Base-by-base conservation (phyloP, 2,329 filamentous ascomycete genomes). In the Venturia asperata region DNA sequence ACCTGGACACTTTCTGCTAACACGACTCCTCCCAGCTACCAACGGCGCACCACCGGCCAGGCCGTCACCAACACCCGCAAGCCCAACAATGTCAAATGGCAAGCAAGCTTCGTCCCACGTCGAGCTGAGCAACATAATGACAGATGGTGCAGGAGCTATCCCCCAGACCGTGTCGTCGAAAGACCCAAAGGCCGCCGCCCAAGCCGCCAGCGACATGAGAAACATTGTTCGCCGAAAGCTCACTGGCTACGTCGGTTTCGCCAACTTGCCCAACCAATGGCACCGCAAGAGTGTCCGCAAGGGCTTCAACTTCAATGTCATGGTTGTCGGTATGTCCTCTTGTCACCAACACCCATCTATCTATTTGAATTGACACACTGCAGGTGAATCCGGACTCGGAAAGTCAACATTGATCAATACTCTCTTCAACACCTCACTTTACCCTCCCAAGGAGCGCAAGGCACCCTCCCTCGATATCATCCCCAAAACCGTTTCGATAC, bases 291-390 rank as follows among this genome's bases (percentile, higher is more conserved):
- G 92, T 86, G 94, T 99, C 74, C 91, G 94, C 77, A 99, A 99
- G 81, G 94, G 94, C 68, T 99, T 99, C 86, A 99, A 97, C 86
- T 99, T 99, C 85, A 99, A 99, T 77, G 94, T 99, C 72, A 99
- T 99, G 94, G 94, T 99, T 79, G 94, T 99, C 80, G 94, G 94
- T 97, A 84, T 75, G 92, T 88, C 43, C 15, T 49, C 34, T 1
- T 42, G 34, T 7, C 4, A 55, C 41, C n/a, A 7, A 49, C 11
- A 17, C 21, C 34, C 41, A 19, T 41, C 17, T 47, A 62, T n/a
- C 39, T 19, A 64, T 15, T 45, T 21, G 65, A 42, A 52, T 56
- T 62, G 67, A 52, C 37, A 30, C 17, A 42, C 47, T 60, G 27
- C 71, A 97, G 94, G 94, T 85, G 94, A 99, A 87, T 99, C 94